Base-by-base conservation (phyloP, 495 filamentous ascomycete species). In the Coniosporium apollinis region DNA sequence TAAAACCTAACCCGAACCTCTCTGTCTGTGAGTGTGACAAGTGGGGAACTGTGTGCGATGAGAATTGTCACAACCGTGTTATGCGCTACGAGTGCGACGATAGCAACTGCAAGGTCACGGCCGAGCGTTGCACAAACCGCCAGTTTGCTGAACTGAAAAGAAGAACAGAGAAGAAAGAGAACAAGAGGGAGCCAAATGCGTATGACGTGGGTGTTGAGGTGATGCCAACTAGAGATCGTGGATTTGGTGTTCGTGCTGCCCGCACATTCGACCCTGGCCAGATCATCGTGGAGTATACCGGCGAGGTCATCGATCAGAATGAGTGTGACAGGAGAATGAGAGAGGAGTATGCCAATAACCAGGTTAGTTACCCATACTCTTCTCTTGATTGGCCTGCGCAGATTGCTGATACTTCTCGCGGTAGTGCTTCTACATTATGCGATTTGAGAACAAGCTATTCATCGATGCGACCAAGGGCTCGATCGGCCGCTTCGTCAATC, bases 11-110 rank as follows among this genome's bases (percentile, higher is more conserved):
- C 38, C 77, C 76, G 29, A 69, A 70, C 11, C 65, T 78, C 38
- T 78, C 82, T 37, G 64, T 80, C 24, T 86, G 78, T 16, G 70
- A 67, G 26, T 97, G 89, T 54, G 73, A 69, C 60, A 26, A 13
- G 8, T 60, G 67, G 26, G 76, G 81, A 19, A 73, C 71, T 28
- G 83, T 83, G 19, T 97, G 89, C 49, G 83, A 74, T 43, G 84
- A 93, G 34, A 63, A 76, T 42, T 97, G 89, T 57, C 76, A 87
- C 47, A 97, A 97, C 49, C 72, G 84, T 30, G 82, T 81, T 58
- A 94, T 96, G 83, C 74, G 89, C 38, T 94, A 94, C 52, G 89
- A 97, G 57, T 97, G 89, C 54, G 83, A 94, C 54, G 71, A 79
- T 7, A 76, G 67, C 31, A 96, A 93, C 54, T 97, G 89, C 58